Evolutionary conservation across 2,329 filamentous ascomycete genomes (phyloP).

Genomic region (Gaeumannomyces sp.): DNA sequence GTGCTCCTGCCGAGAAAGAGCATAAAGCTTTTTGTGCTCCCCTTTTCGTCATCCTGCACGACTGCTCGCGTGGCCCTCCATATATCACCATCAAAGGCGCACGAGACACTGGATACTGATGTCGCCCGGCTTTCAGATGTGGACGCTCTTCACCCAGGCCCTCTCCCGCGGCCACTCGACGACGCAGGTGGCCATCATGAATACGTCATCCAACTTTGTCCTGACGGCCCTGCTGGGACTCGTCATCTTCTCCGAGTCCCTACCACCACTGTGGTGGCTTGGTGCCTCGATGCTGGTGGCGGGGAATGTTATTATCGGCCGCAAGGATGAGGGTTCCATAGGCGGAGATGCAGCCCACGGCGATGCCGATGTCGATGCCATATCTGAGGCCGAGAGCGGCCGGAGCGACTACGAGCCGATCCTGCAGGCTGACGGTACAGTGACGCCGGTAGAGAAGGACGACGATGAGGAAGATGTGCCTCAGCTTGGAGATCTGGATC

Average conservation of each 20-base stretch:
- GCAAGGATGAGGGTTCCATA: slow-evolving; percentile 48
- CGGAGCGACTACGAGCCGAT: slow-evolving; percentile 23
- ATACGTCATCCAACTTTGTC: slow-evolving; percentile 77
- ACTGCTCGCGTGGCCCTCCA: not conserved
- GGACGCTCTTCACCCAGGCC: slow-evolving; percentile 74
- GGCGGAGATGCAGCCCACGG: slow-evolving; percentile 13
- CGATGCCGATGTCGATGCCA: slow-evolving; percentile 11
- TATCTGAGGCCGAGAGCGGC: slow-evolving; percentile 19
- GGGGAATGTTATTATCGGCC: slow-evolving; percentile 72
- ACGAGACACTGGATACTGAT: slow-evolving; percentile 2
- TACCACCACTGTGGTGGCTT: slow-evolving; percentile 71
- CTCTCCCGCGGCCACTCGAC: slow-evolving; percentile 69
- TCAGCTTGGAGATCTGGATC: slow-evolving; percentile 16
- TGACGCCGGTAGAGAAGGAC: slow-evolving; percentile 15
- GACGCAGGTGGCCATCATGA: slow-evolving; percentile 74
- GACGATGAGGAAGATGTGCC: slow-evolving; percentile 21
- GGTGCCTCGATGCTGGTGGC: slow-evolving; percentile 66
- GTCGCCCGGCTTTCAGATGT: slow-evolving; percentile 50
- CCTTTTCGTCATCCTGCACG: not conserved
- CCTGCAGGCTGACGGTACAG: slow-evolving; percentile 17
- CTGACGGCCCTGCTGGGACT: slow-evolving; percentile 67
- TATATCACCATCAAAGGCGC: not conserved
- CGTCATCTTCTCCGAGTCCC: slow-evolving; percentile 62
- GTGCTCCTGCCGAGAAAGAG: not conserved
- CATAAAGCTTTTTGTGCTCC: not conserved